Conservation (phyloP, 73 alveolate genomes). For the Paraurostyla sp. region DNA sequence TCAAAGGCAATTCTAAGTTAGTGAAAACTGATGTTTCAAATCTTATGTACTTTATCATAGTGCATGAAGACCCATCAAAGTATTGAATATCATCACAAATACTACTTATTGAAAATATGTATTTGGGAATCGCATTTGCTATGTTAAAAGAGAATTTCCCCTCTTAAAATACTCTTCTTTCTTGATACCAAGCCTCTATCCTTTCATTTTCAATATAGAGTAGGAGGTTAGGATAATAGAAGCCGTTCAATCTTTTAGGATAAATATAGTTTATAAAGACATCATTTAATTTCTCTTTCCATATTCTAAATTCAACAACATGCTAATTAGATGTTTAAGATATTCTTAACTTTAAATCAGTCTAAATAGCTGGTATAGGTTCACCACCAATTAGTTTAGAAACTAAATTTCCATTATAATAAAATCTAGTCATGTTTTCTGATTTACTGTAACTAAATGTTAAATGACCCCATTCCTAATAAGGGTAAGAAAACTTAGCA, state of each 20-base stretch:
- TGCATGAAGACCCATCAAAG: too few relatives aligned
- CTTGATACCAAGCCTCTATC: too few relatives aligned
- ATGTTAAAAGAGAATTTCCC: too few relatives aligned
- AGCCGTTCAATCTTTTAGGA: background rate
- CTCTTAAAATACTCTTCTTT: too few relatives aligned
- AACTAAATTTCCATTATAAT: background rate
- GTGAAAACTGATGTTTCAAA: too few relatives aligned
- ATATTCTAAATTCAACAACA: conserved; percentile 31
- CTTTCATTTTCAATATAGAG: background rate
- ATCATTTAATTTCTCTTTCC: background rate
- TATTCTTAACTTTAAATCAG: background rate
- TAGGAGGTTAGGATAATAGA: background rate
- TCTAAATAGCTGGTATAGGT: background rate
- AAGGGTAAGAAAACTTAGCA: background rate
- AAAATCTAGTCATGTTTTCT: background rate
- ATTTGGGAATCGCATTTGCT: too few relatives aligned
- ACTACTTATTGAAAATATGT: too few relatives aligned
- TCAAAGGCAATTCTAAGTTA: too few relatives aligned
- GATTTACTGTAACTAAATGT: background rate
- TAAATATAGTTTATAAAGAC: background rate
- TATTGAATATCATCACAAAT: too few relatives aligned
- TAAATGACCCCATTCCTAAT: background rate
- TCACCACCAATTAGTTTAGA: background rate
- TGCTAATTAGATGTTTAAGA: background rate
- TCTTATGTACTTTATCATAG: too few relatives aligned